Base-by-base conservation (phyloP, 768 basidiomycete species). In the Mycena rebaudengoi region DNA sequence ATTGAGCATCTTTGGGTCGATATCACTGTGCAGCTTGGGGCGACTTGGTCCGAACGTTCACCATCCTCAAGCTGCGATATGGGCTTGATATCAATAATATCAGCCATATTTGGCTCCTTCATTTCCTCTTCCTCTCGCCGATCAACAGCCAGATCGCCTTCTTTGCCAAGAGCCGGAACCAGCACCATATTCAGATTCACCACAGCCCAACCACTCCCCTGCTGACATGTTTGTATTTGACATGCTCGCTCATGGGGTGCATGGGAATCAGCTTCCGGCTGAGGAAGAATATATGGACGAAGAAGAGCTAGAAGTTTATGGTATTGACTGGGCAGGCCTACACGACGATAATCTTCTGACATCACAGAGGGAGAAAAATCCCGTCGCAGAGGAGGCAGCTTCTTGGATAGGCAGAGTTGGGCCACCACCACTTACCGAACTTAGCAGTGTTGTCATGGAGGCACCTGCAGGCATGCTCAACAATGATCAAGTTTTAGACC, bases 1-100 rank as follows among this genome's bases (percentile, higher is more conserved):
- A 79, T 81, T 37, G 79, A 83, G 48, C 63, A 75, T 1, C 67
- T 82, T 0, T 82, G 81, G 79, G 69, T 69, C 13, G 77, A 82
- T 43, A 70, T 81, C 20, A 81, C 76, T 0, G 11, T 28, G 14
- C 74, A 73, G 0, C 67, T 78, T 58, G 77, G 78, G 0, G 32
- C 45, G 18, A 80, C 78, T 28, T 83, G 82, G 80, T 74, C 77
- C 26, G 51, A 66, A 0, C 76, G 79, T 82, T 82, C 62, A 41
- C 66, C n/a, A 45, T 68, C 2, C 73, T 83, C 4, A 79, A 83
- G 56, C 30, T 58, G 0, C 50, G 67, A 10, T 39, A 73, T 37
- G 67, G 73, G 0, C 73, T 83, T 0, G 60, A 81, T 50, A 55
- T 50, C 11, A 62, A 74, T 23, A 56, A 63, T 11, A 40, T 68